Percentiles rank a stretch among this genome's conserved stretches.
These are phyloP conservation scores for Ophiostoma fasciatum DNA, from an alignment of 2,329 filamentous ascomycete species.

Conservation along the genomic window DNA sequence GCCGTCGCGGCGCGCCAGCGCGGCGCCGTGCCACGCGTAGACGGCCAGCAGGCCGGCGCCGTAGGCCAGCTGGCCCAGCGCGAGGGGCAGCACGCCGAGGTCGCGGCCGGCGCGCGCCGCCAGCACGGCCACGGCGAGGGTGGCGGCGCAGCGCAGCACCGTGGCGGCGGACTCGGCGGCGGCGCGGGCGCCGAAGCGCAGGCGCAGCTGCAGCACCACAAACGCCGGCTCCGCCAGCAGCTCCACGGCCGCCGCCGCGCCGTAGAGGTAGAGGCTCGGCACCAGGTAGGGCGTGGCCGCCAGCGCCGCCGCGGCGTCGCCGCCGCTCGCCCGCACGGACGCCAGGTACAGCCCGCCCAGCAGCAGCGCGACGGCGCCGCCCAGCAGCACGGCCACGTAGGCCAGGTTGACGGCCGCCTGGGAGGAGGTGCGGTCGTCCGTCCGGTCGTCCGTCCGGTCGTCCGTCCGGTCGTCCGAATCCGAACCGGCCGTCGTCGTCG, in stretches of 20 bases:
- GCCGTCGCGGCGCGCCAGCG: constrained; percentile 36
- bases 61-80: constrained; percentile 71
- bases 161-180: constrained; percentile 73
- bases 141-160: constrained; percentile 58
- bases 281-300: constrained; percentile 49
- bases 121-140: constrained; percentile 55
- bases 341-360: constrained; percentile 56
- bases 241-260: constrained; percentile 49
- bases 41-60: constrained; percentile 51
- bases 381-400: constrained; percentile 61
- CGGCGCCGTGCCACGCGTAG: constrained; percentile 49
- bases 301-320: constrained; percentile 19
- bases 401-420: constrained; percentile 83
- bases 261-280: constrained; percentile 38
- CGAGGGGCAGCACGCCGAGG: constrained; percentile 74
- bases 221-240: constrained; percentile 80
- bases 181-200: constrained; percentile 68
- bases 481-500: too few species aligned
- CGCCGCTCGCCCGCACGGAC: constrained; percentile 22
- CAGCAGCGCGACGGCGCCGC: constrained; percentile 44
- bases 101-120: constrained; percentile 29
- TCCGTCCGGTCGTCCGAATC: too few species aligned
- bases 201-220: constrained; percentile 67
- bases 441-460: too few species aligned
- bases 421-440: too few species aligned